Conservation (phyloP, 108 stramenopile species). For the Cyclotella distinguenda region DNA sequence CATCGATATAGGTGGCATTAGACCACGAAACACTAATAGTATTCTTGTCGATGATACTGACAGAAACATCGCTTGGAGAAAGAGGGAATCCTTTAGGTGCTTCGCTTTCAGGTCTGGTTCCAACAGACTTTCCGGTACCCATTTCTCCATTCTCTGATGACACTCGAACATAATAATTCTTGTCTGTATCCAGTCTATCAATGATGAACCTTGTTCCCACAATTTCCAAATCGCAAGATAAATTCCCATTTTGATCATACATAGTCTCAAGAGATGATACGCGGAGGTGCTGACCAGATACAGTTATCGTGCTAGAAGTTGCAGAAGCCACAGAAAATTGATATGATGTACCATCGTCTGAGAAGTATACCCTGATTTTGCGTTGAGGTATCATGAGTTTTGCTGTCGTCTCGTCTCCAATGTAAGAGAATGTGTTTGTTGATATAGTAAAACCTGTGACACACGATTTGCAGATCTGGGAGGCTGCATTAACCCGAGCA, state of each 20-base stretch:
- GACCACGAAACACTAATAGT: conserved; percentile 39
- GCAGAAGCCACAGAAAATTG: conserved; percentile 45
- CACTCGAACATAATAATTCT: conserved; percentile 68
- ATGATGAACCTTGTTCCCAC: conserved; percentile 47
- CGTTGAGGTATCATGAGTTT: conserved; percentile 50
- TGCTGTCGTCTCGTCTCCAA: conserved; percentile 31
- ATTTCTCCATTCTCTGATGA: conserved; percentile 56
- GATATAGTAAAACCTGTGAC: conserved; percentile 33
- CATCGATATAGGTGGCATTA: conserved; percentile 32
- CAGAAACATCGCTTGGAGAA: conserved; percentile 33
- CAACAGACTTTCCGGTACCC: conserved; percentile 40
- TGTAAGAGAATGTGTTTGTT: conserved; percentile 43
- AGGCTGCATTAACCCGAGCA: conserved; percentile 27
- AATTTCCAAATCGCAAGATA: conserved; percentile 35
- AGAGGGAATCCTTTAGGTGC: conserved; percentile 41
- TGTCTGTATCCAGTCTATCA: conserved; percentile 40
- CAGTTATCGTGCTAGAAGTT: conserved; percentile 36
- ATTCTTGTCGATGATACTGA: conserved; percentile 34
- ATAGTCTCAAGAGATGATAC: conserved; percentile 26
- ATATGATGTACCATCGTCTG: conserved; percentile 42
- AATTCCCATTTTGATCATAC: conserved; percentile 2
- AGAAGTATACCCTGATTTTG: conserved; percentile 47
- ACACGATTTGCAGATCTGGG: conserved; percentile 40
- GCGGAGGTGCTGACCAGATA: conserved; percentile 41
- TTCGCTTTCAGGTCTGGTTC: conserved; percentile 32